These are phyloP conservation scores for Trichosporon sp. DNA, from an alignment of 1,284 basidiomycete genomes.

Conservation along the genomic window DNA sequence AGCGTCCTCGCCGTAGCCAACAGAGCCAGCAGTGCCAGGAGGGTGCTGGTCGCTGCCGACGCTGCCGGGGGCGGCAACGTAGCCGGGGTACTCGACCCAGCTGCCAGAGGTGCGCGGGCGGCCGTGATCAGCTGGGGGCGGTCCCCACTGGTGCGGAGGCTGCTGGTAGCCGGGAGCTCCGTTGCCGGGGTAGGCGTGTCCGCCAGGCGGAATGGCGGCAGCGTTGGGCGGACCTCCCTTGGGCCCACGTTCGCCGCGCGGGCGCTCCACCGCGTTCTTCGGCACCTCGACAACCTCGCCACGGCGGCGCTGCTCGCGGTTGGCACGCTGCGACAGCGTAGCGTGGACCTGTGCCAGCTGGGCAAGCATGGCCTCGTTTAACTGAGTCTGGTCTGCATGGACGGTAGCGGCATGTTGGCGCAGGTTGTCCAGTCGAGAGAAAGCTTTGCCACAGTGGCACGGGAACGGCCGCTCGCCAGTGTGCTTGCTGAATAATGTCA, in stretches of 20 bases:
- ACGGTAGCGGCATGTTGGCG: slow-evolving; percentile 94
- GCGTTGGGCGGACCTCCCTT: slow-evolving; percentile 8
- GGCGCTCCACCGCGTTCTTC: slow-evolving; percentile 44
- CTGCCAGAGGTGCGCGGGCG: slow-evolving; percentile 31
- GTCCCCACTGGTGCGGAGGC: slow-evolving; percentile 12
- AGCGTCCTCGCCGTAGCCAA: slow-evolving; percentile 24
- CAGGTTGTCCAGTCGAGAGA: slow-evolving; percentile 92
- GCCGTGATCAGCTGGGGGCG: slow-evolving; percentile 22
- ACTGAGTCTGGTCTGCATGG: slow-evolving; percentile 75
- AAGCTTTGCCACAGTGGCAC: slow-evolving; percentile 92
- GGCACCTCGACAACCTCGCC: slow-evolving; percentile 48
- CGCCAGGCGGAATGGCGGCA: slow-evolving; percentile 6
- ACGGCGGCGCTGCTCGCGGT: slow-evolving; percentile 44
- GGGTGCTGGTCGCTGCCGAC: slow-evolving; percentile 18
- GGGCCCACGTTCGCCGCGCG: slow-evolving; percentile 21
- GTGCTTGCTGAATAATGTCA: slow-evolving; percentile 66
- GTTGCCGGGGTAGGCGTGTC: slow-evolving; percentile 6
- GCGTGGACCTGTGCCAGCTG: slow-evolving; percentile 81
- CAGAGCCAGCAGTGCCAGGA: slow-evolving; percentile 15
- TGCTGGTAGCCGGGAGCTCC: slow-evolving; percentile 11
- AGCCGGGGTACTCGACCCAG: slow-evolving; percentile 30
- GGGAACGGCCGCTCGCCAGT: slow-evolving; percentile 92
- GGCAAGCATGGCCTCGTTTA: slow-evolving; percentile 87
- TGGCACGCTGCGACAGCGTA: slow-evolving; percentile 55
- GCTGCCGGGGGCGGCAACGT: slow-evolving; percentile 1